Evolutionary conservation across 1,139 yeast genomes (phyloP).

Genomic region (Yamadazyma spencermartinsiae): DNA sequence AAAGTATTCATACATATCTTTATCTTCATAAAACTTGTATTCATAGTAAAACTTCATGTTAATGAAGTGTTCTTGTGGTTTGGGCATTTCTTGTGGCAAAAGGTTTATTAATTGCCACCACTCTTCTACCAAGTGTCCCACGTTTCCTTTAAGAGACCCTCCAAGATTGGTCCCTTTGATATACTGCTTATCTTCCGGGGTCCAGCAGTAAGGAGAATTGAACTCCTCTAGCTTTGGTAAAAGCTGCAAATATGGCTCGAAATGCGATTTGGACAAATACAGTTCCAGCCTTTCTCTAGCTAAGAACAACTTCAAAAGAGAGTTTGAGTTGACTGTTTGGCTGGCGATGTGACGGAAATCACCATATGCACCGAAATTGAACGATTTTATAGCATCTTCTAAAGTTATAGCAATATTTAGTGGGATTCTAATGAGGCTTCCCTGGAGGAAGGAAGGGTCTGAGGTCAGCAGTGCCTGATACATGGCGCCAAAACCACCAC

Average conservation of each 20-base stretch:
- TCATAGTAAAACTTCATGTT: slow-evolving; percentile 52
- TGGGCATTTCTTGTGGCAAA: slow-evolving; percentile 33
- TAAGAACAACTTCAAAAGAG: slow-evolving; percentile 48
- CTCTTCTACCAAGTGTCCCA: slow-evolving; percentile 42
- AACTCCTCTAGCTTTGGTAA: slow-evolving; percentile 54
- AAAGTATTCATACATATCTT: slow-evolving; percentile 34
- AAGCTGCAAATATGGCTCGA: slow-evolving; percentile 53
- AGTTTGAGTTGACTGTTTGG: slow-evolving; percentile 35
- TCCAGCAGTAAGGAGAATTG: slow-evolving; percentile 68
- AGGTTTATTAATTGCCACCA: slow-evolving; percentile 48
- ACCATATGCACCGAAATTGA: slow-evolving; percentile 22
- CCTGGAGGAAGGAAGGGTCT: slow-evolving; percentile 10
- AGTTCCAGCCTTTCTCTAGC: slow-evolving; percentile 32
- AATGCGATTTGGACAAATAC: slow-evolving; percentile 23
- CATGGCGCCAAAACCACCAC: slow-evolving; percentile 43
- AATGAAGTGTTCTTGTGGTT: slow-evolving; percentile 38
- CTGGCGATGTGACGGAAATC: slow-evolving; percentile 19
- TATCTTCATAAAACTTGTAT: slow-evolving; percentile 42
- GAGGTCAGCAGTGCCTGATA: slow-evolving; percentile 14
- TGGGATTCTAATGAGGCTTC: slow-evolving; percentile 37
- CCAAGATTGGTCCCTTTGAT: slow-evolving; percentile 62
- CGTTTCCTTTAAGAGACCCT: slow-evolving; percentile 37
- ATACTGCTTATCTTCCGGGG: slow-evolving; percentile 45
- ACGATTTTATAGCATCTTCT: slow-evolving; percentile 41
- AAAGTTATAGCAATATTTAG: slow-evolving; percentile 39